A percentile compares a stretch with the other conserved stretches of the same genome.
phyloP scores from a whole-genome alignment of 2,329 filamentous ascomycete genomes.

The Chaetomiaceae sp. region DNA sequence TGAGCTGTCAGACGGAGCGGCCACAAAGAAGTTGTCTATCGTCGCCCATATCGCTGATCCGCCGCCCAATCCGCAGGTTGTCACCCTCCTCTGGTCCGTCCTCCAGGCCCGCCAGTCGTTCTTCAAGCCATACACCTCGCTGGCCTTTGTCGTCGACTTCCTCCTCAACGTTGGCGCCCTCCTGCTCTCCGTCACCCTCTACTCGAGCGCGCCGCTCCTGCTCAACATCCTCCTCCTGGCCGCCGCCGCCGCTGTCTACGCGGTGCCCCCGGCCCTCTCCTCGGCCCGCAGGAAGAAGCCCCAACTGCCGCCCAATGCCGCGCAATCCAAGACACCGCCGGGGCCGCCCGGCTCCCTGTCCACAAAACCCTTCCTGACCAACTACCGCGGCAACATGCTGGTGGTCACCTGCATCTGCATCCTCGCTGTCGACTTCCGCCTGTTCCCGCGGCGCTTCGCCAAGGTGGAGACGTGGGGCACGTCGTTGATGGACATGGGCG shows the following conservation, averaged over 20 bases:
- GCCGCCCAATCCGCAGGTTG: constrained; percentile 48
- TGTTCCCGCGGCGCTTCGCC: constrained; percentile 90
- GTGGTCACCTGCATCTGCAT: constrained; percentile 84
- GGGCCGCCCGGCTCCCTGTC: constrained; percentile 51
- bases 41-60: constrained; percentile 13
- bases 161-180: constrained; percentile 78
- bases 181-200: constrained; percentile 79
- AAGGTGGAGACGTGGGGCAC: constrained; percentile 99
- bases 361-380: constrained; percentile 85
- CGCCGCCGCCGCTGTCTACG: constrained; percentile 60
- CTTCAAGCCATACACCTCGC: constrained; percentile 67
- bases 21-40: background rate
- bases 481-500: constrained; percentile 96
- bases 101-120: constrained; percentile 78
- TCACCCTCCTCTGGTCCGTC: constrained; percentile 80
- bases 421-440: constrained; percentile 88
- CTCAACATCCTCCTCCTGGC: constrained; percentile 68
- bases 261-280: constrained; percentile 39
- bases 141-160: constrained; percentile 72
- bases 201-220: constrained; percentile 66
- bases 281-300: constrained; percentile 42
- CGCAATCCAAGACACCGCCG: constrained; percentile 31
- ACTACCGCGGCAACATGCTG: constrained; percentile 88
- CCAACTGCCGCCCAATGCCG: constrained; percentile 41
- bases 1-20: constrained; percentile 25